Conservation (phyloP, 1,284 basidiomycete species). For the Naganishia sp. region DNA sequence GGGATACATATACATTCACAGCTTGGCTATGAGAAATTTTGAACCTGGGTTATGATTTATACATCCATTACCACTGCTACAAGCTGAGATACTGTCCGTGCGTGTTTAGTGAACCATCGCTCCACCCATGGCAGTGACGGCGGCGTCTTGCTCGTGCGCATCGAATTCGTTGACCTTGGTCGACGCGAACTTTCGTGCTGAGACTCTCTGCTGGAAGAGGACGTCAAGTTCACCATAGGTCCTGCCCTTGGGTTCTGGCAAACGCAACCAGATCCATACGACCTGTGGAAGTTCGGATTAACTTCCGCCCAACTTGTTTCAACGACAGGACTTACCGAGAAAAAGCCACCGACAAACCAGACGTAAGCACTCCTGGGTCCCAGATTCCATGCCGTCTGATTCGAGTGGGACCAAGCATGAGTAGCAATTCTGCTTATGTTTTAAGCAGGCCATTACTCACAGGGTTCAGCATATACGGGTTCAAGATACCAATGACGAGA, state of each 20-base stretch:
- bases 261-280: slow-evolving; percentile 40
- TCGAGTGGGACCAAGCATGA: background rate
- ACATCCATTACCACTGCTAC: too few relatives aligned
- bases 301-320: background rate
- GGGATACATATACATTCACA: too few relatives aligned
- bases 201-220: slow-evolving; percentile 48
- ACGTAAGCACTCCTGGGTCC: slow-evolving; percentile 50
- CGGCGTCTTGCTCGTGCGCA: slow-evolving; percentile 37
- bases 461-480: slow-evolving; percentile 46
- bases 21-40: too few relatives aligned
- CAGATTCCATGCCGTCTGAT: slow-evolving; percentile 40
- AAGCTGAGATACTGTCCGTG: too few relatives aligned
- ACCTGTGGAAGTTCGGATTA: background rate
- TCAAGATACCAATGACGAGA: slow-evolving; percentile 35
- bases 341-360: slow-evolving; percentile 49
- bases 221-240: slow-evolving; percentile 54
- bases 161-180: slow-evolving; percentile 47
- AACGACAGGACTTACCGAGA: slow-evolving; percentile 35
- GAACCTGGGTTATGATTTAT: too few relatives aligned
- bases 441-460: background rate
- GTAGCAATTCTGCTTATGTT: slow-evolving; percentile 20
- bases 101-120: background rate
- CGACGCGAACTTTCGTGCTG: slow-evolving; percentile 49
- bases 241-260: slow-evolving; percentile 53
- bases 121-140: slow-evolving; percentile 14